phyloP scores from a whole-genome alignment of 495 filamentous ascomycete species.

The Tuber aestivum region DNA sequence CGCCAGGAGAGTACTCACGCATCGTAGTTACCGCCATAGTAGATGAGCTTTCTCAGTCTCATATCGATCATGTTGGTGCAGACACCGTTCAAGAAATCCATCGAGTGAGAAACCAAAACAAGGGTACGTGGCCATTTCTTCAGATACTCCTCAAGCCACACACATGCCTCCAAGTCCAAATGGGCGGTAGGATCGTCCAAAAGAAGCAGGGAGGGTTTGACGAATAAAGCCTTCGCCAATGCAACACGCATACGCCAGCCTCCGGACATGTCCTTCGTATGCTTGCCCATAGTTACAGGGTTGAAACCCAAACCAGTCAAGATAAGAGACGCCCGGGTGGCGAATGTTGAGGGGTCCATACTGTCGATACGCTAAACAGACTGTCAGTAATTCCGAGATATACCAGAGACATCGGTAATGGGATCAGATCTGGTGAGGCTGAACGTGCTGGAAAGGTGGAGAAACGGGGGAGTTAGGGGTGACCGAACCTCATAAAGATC shows the following conservation, averaged over 20 bases:
- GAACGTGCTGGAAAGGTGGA: background rate
- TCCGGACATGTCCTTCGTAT: constrained; percentile 99
- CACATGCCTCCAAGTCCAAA: constrained; percentile 98
- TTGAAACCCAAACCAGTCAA: constrained; percentile 99
- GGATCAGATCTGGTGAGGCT: background rate
- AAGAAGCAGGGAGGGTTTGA: constrained; percentile 89
- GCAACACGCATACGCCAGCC: constrained; percentile 99
- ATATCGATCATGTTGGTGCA: constrained; percentile 99
- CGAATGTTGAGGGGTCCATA: constrained; percentile 99
- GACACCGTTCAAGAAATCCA: constrained; percentile 99
- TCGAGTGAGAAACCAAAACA: constrained; percentile 90
- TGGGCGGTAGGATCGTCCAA: constrained; percentile 98
- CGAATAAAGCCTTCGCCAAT: constrained; percentile 94
- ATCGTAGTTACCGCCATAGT: constrained; percentile 99
- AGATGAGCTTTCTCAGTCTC: constrained; percentile 79
- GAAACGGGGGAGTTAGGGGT: background rate
- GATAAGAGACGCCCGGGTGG: constrained; percentile 91
- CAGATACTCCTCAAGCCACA: constrained; percentile 99
- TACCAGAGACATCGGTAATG: constrained; percentile 28
- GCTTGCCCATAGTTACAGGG: constrained; percentile 93
- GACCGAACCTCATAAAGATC: constrained; percentile 86
- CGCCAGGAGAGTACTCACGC: constrained; percentile 46
- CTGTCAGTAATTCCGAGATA: constrained; percentile 41
- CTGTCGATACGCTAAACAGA: constrained; percentile 78
- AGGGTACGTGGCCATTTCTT: constrained; percentile 99